phyloP scores from a whole-genome alignment of 805 yeast genomes.

The Cyberlindnera maritima region DNA sequence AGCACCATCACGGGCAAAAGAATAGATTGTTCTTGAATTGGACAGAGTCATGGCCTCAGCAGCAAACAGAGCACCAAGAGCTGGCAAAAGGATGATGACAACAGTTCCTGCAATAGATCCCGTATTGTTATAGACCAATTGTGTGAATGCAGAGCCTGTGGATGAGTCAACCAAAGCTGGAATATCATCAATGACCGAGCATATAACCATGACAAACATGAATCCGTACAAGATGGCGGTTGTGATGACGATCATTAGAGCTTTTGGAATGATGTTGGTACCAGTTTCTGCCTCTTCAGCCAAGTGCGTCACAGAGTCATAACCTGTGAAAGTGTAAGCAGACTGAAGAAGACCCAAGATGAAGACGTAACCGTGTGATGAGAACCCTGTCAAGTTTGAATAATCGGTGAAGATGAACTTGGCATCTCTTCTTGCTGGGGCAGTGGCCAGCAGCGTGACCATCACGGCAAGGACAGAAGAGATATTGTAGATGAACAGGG shows the following conservation, averaged over 20 bases:
- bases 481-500: conserved; percentile 20
- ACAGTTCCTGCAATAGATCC: conserved; percentile 30
- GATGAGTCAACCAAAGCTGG: conserved; percentile 17
- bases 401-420: conserved; percentile 27
- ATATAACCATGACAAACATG: conserved; percentile 30
- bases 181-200: conserved; percentile 28
- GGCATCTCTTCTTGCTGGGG: conserved; percentile 24
- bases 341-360: conserved; percentile 28
- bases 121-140: conserved; percentile 25
- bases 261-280: conserved; percentile 31
- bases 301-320: conserved; percentile 35
- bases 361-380: conserved; percentile 27
- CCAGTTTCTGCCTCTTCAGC: conserved; percentile 33
- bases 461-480: conserved; percentile 20
- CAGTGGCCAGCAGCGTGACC: conserved; percentile 21
- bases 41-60: conserved; percentile 31
- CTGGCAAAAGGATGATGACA: conserved; percentile 23
- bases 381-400: conserved; percentile 24
- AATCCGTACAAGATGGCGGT: conserved; percentile 31
- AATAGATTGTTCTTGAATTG: conserved; percentile 33
- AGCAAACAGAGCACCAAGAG: conserved; percentile 25
- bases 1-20: conserved; percentile 35
- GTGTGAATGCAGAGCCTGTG: conserved; percentile 28
- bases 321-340: conserved; percentile 31
- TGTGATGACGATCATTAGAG: conserved; percentile 30